Percentiles rank a stretch among this genome's conserved stretches.
Conservation (phyloP, 148 eudicot genomes). For the Fagopyrum esculentum region DNA sequence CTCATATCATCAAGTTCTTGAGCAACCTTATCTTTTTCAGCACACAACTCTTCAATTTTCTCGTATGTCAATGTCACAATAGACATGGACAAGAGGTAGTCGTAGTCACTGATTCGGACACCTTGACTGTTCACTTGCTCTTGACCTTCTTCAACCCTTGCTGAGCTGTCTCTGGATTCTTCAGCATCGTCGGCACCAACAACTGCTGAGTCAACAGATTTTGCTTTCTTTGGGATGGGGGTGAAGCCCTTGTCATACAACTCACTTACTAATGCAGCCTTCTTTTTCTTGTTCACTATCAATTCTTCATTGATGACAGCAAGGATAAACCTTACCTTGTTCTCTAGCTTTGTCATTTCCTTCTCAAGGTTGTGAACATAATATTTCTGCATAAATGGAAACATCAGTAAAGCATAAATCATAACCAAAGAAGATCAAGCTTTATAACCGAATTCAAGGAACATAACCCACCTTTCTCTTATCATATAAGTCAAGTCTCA, state of each 20-base stretch:
- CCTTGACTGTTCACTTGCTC: constrained; percentile 16
- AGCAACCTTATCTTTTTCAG: constrained; percentile 45
- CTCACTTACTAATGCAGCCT: constrained; percentile 67
- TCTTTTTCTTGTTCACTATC: constrained; percentile 74
- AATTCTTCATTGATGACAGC: constrained; percentile 81
- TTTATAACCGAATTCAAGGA: not conserved
- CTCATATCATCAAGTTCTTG: constrained; percentile 51
- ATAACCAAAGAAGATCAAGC: not conserved
- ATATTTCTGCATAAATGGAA: constrained; percentile 34
- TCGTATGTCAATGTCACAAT: constrained; percentile 72
- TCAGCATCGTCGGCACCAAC: constrained; percentile 51
- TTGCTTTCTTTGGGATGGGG: constrained; percentile 58
- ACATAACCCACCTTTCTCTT: constrained; percentile 57
- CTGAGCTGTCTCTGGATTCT: constrained; percentile 35
- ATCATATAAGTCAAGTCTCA: constrained; percentile 58
- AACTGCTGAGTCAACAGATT: constrained; percentile 36
- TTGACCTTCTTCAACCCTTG: constrained; percentile 10
- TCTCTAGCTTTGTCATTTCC: constrained; percentile 56
- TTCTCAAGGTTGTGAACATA: constrained; percentile 42
- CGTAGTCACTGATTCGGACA: constrained; percentile 49
- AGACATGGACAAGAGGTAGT: constrained; percentile 71
- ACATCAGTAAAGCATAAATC: not conserved
- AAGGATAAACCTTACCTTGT: constrained; percentile 75
- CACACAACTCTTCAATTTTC: constrained; percentile 58
- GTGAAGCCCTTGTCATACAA: constrained; percentile 68